A percentile compares a stretch with the other conserved stretches of the same genome.
Conservation (phyloP, 2,329 filamentous ascomycete genomes). For the Alternaria metachromatica region DNA sequence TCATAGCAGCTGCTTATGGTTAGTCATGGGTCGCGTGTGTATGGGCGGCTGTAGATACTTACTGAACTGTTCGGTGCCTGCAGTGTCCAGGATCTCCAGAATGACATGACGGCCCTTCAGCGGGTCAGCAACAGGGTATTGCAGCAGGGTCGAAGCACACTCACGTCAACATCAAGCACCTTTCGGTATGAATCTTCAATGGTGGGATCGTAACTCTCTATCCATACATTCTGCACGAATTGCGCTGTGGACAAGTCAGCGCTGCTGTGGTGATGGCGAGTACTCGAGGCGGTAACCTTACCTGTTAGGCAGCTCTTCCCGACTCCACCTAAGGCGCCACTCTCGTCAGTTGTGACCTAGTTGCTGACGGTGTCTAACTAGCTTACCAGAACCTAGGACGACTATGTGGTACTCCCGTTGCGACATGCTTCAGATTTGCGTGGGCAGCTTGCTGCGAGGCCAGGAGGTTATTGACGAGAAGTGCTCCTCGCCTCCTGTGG, state of each 20-base stretch:
- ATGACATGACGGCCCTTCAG: conserved; percentile 82
- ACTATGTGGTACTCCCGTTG: conserved; percentile 54
- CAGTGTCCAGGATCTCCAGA: conserved; percentile 89
- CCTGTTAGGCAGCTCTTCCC: conserved; percentile 92
- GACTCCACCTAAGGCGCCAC: conserved; percentile 71
- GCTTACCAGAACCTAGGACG: conserved; percentile 51
- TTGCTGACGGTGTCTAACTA: conserved; percentile 18
- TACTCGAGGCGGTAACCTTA: conserved; percentile 51
- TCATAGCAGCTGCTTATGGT: conserved; percentile 42
- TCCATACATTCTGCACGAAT: conserved; percentile 94
- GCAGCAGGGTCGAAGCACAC: conserved; percentile 45
- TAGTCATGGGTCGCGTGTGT: conserved; percentile 14
- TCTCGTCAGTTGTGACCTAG: conserved; percentile 31
- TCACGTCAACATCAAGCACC: conserved; percentile 78
- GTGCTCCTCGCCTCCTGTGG: conserved; percentile 29
- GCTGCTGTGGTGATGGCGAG: neutral
- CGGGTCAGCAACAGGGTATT: conserved; percentile 17
- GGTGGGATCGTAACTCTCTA: conserved; percentile 73
- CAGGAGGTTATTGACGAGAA: conserved; percentile 17
- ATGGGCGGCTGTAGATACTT: conserved; percentile 48
- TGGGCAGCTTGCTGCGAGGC: conserved; percentile 14
- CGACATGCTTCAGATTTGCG: conserved; percentile 40
- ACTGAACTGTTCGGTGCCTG: conserved; percentile 93
- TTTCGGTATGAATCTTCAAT: conserved; percentile 69
- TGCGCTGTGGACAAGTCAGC: conserved; percentile 63